Percentiles rank a stretch among this genome's conserved stretches.
Evolutionary conservation across 139 green algal species (phyloP).

Genomic region (Picochlorum sp.): DNA sequence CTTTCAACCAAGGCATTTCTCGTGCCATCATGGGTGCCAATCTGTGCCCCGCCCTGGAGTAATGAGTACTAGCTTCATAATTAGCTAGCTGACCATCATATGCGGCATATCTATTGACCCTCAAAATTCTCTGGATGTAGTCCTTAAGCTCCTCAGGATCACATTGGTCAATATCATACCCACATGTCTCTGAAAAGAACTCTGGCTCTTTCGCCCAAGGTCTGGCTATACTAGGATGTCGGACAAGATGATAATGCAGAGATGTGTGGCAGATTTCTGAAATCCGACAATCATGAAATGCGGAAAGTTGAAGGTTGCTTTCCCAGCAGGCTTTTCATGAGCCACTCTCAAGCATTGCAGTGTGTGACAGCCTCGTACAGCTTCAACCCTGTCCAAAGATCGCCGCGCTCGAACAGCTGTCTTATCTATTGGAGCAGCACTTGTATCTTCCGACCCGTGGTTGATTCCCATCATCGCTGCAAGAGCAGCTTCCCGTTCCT

Average conservation of each 20-base stretch:
- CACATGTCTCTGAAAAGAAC: slow-evolving; percentile 9
- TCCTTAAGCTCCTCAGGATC: neutral
- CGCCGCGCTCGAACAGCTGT: slow-evolving; percentile 2
- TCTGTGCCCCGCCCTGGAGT: slow-evolving; percentile 9
- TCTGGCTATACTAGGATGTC: neutral
- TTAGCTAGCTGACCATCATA: slow-evolving; percentile 10
- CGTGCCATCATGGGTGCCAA: slow-evolving; percentile 9
- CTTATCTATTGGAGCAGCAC: neutral
- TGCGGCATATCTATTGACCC: slow-evolving; percentile 5
- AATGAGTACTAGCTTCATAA: slow-evolving; percentile 20
- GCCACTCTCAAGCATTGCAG: slow-evolving; percentile 12
- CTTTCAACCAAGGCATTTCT: slow-evolving; percentile 23
- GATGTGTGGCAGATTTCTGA: slow-evolving; percentile 11
- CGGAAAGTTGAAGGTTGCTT: slow-evolving; percentile 10
- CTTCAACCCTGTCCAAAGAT: slow-evolving; percentile 10
- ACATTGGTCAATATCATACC: slow-evolving; percentile 6
- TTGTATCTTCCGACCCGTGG: neutral
- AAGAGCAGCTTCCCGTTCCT: neutral
- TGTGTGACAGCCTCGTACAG: slow-evolving; percentile 6
- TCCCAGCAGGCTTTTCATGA: neutral
- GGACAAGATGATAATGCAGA: slow-evolving; percentile 5
- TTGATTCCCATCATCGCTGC: slow-evolving; percentile 8
- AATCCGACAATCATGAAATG: slow-evolving; percentile 12
- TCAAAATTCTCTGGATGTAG: slow-evolving; percentile 6
- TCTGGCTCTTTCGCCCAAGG: slow-evolving; percentile 13